phyloP scores from a whole-genome alignment of 2,329 filamentous ascomycete genomes.

The Fusarium miscanthi region DNA sequence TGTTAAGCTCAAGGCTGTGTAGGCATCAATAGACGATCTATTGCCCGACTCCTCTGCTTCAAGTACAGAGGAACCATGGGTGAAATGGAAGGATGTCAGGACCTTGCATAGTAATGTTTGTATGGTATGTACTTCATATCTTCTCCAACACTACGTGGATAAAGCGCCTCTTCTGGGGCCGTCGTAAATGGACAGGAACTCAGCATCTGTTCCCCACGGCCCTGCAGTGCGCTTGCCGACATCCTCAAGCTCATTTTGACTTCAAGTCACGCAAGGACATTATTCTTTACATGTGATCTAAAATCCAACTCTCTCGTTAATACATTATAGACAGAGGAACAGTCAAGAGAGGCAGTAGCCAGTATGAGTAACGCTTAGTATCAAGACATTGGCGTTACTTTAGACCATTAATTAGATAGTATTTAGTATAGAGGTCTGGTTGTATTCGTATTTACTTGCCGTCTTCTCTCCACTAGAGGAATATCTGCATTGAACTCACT shows the following conservation, averaged over 20 bases:
- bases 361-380: not conserved
- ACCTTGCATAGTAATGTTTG: accelerated
- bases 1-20: accelerated
- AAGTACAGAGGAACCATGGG: accelerated
- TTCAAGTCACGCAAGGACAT: too few relatives aligned
- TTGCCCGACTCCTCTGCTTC: accelerated
- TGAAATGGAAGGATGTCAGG: accelerated
- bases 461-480: not conserved
- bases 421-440: not conserved
- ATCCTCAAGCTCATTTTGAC: not conserved
- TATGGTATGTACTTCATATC: not conserved
- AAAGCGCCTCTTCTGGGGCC: not conserved
- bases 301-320: not conserved
- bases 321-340: accelerated
- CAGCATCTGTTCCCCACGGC: not conserved
- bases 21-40: not conserved
- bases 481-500: accelerated
- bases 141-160: not conserved
- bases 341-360: not conserved
- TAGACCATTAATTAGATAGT: not conserved
- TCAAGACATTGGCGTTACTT: accelerated
- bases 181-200: not conserved
- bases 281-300: accelerated
- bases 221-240: accelerated
- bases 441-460: accelerated